A percentile compares a stretch with the other conserved stretches of the same genome.
Evolutionary conservation across 257 asterid genomes (phyloP).

Genomic region (Haberlea rhodopensis): DNA sequence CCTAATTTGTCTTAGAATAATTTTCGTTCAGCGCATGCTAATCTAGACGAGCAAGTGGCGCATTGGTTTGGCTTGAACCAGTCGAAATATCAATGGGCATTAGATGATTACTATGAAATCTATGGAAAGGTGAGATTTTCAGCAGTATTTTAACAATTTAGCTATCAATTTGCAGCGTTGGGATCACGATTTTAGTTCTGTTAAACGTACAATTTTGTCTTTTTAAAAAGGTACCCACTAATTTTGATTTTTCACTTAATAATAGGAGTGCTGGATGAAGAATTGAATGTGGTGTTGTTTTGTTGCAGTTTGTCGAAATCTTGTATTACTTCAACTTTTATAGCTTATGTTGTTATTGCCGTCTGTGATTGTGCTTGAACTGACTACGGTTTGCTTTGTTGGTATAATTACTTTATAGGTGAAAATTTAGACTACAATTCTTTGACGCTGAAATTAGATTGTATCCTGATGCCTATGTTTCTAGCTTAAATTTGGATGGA

Average conservation of each 20-base stretch:
- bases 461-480: background rate
- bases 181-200: background rate
- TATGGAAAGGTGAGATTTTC: constrained; percentile 48
- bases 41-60: constrained; percentile 87
- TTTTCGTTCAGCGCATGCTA: constrained; percentile 58
- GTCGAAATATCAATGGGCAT: constrained; percentile 97
- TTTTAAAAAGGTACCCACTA: background rate
- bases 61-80: constrained; percentile 95
- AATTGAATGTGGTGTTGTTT: background rate
- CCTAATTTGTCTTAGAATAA: background rate
- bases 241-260: background rate
- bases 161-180: background rate
- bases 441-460: background rate
- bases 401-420: too few relatives aligned
- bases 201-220: background rate
- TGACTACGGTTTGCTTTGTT: background rate
- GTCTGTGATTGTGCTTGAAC: background rate
- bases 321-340: background rate
- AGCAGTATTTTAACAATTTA: background rate
- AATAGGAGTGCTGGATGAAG: background rate
- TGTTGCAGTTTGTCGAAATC: background rate
- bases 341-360: background rate
- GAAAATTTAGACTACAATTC: background rate
- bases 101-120: constrained; percentile 73
- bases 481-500: background rate